These are phyloP conservation scores for Trametes sanguinea DNA, from an alignment of 768 basidiomycete genomes.

Conservation along the genomic window DNA sequence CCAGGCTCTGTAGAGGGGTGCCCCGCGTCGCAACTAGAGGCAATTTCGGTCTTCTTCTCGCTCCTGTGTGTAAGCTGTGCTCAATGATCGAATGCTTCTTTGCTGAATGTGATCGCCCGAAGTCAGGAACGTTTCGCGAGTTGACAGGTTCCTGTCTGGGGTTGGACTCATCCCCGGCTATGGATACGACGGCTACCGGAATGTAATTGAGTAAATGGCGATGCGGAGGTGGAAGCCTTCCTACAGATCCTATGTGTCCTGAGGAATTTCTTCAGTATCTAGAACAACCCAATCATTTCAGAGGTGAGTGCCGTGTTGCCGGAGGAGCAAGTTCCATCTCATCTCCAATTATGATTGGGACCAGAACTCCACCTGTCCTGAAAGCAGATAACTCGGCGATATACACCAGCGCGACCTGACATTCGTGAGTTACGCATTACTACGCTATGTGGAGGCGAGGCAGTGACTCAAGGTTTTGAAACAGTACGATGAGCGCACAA, in stretches of 20 bases:
- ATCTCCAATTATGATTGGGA: neutral
- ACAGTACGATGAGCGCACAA: slow-evolving; percentile 1
- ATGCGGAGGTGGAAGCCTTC: neutral
- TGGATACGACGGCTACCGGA: neutral
- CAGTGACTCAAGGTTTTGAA: slow-evolving; percentile 8
- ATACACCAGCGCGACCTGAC: neutral
- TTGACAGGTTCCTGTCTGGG: neutral
- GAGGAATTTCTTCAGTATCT: neutral
- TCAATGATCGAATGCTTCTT: neutral
- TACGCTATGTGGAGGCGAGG: neutral
- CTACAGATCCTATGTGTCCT: slow-evolving; percentile 6
- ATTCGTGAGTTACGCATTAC: neutral
- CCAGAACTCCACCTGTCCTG: neutral
- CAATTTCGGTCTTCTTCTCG: neutral
- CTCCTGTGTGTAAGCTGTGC: neutral
- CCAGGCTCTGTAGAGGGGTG: neutral
- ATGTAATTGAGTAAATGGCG: neutral
- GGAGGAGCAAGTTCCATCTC: no score
- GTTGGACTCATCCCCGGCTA: neutral
- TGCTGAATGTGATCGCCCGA: slow-evolving; percentile 1
- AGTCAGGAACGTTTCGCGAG: neutral
- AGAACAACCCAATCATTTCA: no score
- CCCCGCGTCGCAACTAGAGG: no score
- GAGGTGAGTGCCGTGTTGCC: no score
- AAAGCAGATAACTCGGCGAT: neutral